A percentile compares a stretch with the other conserved stretches of the same genome.
phyloP scores from a whole-genome alignment of 2,329 filamentous ascomycete genomes.

The Aspergillus unguis region DNA sequence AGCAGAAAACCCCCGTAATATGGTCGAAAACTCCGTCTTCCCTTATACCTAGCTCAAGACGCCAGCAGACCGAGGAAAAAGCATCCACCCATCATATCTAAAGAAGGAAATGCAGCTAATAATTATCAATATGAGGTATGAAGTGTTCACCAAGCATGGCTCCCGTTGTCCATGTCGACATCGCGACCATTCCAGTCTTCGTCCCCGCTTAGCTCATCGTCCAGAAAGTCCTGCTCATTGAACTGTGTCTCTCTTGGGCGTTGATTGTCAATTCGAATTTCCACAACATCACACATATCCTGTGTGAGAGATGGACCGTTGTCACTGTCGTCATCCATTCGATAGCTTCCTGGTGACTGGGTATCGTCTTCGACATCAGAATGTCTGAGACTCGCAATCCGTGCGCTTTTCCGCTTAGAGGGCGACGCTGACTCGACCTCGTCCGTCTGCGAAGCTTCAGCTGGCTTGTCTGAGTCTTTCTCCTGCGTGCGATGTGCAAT shows the following conservation, averaged over 20 bases:
- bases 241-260: conserved; percentile 58
- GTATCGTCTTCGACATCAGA: conserved; percentile 25
- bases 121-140: not conserved
- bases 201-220: conserved; percentile 58
- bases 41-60: not conserved
- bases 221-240: conserved; percentile 59
- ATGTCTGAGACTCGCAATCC: conserved; percentile 31
- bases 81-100: not conserved
- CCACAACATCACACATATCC: conserved; percentile 57
- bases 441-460: not conserved
- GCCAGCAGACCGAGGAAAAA: not conserved
- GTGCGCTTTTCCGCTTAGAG: conserved; percentile 41
- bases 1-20: not conserved
- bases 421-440: conserved; percentile 14
- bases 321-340: conserved; percentile 13
- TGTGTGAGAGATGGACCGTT: conserved; percentile 40
- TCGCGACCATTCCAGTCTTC: conserved; percentile 60
- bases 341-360: conserved; percentile 7
- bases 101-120: not conserved
- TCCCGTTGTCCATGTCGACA: conserved; percentile 18
- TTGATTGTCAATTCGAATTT: conserved; percentile 60
- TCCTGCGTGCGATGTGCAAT: conserved; percentile 18
- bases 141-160: conserved; percentile 21
- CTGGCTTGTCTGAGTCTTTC: not conserved
- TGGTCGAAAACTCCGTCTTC: not conserved